Conservation (phyloP, 352 stramenopile species). For the Thalassiosira mediterranea region DNA sequence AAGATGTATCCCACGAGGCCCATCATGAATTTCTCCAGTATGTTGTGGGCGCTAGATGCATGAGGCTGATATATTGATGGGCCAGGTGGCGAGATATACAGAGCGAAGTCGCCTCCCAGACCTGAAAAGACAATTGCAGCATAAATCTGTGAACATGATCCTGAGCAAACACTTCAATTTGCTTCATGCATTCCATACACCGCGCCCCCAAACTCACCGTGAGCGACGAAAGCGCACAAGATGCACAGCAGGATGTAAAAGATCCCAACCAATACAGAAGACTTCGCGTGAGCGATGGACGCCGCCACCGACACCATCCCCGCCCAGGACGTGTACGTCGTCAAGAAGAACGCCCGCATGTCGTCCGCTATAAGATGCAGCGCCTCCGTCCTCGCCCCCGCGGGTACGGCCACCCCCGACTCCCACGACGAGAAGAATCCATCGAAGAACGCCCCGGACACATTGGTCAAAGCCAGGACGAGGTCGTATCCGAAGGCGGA, state of each 20-base stretch:
- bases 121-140: no score
- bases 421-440: conserved; percentile 49
- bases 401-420: conserved; percentile 17
- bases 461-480: conserved; percentile 31
- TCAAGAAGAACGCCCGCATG: conserved; percentile 40
- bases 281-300: conserved; percentile 23
- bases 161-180: no score
- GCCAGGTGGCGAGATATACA: conserved; percentile 18
- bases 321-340: conserved; percentile 42
- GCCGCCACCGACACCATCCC: conserved; percentile 43
- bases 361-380: conserved; percentile 37
- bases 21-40: conserved; percentile 20
- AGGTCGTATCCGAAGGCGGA: conserved; percentile 28
- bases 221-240: conserved; percentile 21
- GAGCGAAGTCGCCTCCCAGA: conserved; percentile 33
- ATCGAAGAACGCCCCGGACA: conserved; percentile 48
- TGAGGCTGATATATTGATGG: conserved; percentile 29
- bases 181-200: no score
- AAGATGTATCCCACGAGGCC: conserved; percentile 27
- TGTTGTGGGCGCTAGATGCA: conserved; percentile 6
- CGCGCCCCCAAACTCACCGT: conserved; percentile 30
- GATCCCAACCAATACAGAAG: conserved; percentile 16
- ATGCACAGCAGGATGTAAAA: conserved; percentile 34
- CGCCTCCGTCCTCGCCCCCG: conserved; percentile 36
- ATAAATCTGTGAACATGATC: no score